These are phyloP conservation scores for Kurtzmaniella natalensis DNA, from an alignment of 1,139 yeast species.

Conservation along the genomic window DNA sequence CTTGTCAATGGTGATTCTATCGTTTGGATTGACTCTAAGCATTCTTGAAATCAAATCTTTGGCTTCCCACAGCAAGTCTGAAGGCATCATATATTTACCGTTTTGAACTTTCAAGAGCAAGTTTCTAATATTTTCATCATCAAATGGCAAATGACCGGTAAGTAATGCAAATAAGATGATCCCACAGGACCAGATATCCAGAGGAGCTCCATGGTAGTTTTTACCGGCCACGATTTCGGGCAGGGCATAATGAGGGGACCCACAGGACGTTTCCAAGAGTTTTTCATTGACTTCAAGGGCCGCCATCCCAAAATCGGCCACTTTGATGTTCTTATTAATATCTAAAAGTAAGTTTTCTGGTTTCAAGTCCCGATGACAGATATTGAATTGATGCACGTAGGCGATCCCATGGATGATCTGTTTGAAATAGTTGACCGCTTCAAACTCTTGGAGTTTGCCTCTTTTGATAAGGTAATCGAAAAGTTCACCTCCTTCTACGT, in stretches of 20 bases:
- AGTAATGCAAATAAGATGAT: conserved; percentile 87
- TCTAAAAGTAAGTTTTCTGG: conserved; percentile 92
- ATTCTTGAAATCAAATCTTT: conserved; percentile 78
- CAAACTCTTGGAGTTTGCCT: conserved; percentile 84
- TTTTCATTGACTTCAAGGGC: conserved; percentile 86
- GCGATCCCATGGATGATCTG: conserved; percentile 91
- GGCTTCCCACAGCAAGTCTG: conserved; percentile 74
- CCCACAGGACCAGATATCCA: conserved; percentile 99
- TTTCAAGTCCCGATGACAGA: conserved; percentile 91
- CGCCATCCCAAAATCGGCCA: conserved; percentile 99
- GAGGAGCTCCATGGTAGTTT: conserved; percentile 93
- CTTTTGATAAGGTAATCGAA: conserved; percentile 86
- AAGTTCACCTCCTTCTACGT: conserved; percentile 96
- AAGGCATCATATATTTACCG: conserved; percentile 84
- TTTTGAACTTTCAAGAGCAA: conserved; percentile 84
- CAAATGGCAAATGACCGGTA: conserved; percentile 95
- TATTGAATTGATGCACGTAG: conserved; percentile 90
- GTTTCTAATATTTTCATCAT: conserved; percentile 89
- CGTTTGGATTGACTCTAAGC: conserved; percentile 74
- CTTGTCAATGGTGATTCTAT: conserved; percentile 70
- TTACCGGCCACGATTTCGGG: conserved; percentile 97
- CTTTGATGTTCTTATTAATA: conserved; percentile 82
- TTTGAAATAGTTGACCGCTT: conserved; percentile 85
- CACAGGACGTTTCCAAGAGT: conserved; percentile 90
- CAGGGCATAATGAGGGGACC: conserved; percentile 97